phyloP scores from a whole-genome alignment of 805 yeast genomes.

The Candida insectalens region DNA sequence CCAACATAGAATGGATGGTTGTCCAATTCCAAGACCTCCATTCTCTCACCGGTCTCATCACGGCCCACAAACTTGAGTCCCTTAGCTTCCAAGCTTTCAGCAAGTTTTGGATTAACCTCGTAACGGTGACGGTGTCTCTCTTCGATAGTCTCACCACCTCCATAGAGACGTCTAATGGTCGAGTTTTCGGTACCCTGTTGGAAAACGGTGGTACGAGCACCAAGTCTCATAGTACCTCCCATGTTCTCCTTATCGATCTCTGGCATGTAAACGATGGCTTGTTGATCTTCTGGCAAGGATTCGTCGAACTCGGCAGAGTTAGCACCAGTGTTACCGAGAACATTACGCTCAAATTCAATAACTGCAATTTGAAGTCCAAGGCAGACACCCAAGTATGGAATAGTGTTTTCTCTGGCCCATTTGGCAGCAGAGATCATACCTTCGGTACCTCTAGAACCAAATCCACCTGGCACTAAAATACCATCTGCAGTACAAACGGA shows the following conservation, averaged over 20 bases:
- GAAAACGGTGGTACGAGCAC: constrained; percentile 84
- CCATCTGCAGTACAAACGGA: constrained; percentile 90
- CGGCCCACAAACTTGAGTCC: constrained; percentile 90
- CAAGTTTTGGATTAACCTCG: constrained; percentile 85
- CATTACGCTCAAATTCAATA: constrained; percentile 81
- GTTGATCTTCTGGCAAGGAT: constrained; percentile 47
- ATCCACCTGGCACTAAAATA: constrained; percentile 96
- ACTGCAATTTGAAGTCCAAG: constrained; percentile 96
- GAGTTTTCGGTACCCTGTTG: constrained; percentile 49
- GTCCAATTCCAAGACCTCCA: constrained; percentile 85
- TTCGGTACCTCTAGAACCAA: constrained; percentile 94
- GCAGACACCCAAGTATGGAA: constrained; percentile 95
- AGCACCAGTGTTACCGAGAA: constrained; percentile 57
- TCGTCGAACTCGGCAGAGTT: constrained; percentile 78
- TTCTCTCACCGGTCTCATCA: constrained; percentile 83
- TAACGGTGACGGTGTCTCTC: constrained; percentile 99
- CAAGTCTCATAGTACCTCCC: constrained; percentile 99
- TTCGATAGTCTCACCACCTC: constrained; percentile 52
- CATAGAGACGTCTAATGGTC: constrained; percentile 69
- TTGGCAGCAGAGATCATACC: constrained; percentile 97
- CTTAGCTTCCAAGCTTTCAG: constrained; percentile 56
- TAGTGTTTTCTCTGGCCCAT: constrained; percentile 94
- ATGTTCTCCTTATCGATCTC: constrained; percentile 91
- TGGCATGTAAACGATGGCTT: constrained; percentile 94
- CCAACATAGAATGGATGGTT: constrained; percentile 89